These are phyloP conservation scores for Puya raimondii DNA, from an alignment of 176 grass and related monocot species.

Conservation along the genomic window DNA sequence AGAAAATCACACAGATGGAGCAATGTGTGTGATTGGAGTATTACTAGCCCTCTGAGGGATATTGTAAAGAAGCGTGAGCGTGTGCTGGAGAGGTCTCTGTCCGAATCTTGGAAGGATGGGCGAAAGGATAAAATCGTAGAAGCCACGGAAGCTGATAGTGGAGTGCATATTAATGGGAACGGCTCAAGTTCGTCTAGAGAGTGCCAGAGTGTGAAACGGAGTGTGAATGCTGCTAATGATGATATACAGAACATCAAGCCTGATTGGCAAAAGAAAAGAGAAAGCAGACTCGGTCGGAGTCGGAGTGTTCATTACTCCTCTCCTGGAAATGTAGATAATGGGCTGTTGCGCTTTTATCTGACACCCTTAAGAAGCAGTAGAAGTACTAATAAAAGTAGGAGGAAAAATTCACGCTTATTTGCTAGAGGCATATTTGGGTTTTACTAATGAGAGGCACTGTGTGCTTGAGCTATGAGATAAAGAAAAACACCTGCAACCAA, in stretches of 20 bases:
- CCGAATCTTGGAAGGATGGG: constrained; percentile 35
- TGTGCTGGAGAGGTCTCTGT: constrained; percentile 42
- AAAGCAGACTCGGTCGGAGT: constrained; percentile 44
- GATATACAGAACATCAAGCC: not conserved
- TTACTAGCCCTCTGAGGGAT: constrained; percentile 31
- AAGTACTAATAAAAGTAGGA: constrained; percentile 18
- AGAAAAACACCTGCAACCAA: not conserved
- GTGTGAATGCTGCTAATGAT: constrained; percentile 1
- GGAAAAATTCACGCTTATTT: constrained; percentile 30
- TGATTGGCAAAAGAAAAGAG: constrained; percentile 23
- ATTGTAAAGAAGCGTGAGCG: constrained; percentile 28
- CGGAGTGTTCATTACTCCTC: constrained; percentile 52
- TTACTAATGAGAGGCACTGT: not conserved
- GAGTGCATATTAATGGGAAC: constrained; percentile 12
- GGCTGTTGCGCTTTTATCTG: constrained; percentile 28
- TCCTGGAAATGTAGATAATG: constrained; percentile 20
- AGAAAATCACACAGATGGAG: constrained; percentile 25
- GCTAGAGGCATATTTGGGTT: constrained; percentile 30
- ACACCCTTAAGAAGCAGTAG: constrained; percentile 43
- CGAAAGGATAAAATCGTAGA: constrained; percentile 16
- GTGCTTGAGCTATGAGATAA: not conserved
- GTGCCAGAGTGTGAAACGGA: constrained; percentile 25
- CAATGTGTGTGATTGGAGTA: constrained; percentile 32
- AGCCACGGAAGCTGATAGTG: not conserved
- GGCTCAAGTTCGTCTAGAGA: constrained; percentile 16